Evolutionary conservation across 2,329 filamentous ascomycete species (phyloP), one percentile per base, ranked within the genome.

Genomic region (Thelonectria discophora): DNA sequence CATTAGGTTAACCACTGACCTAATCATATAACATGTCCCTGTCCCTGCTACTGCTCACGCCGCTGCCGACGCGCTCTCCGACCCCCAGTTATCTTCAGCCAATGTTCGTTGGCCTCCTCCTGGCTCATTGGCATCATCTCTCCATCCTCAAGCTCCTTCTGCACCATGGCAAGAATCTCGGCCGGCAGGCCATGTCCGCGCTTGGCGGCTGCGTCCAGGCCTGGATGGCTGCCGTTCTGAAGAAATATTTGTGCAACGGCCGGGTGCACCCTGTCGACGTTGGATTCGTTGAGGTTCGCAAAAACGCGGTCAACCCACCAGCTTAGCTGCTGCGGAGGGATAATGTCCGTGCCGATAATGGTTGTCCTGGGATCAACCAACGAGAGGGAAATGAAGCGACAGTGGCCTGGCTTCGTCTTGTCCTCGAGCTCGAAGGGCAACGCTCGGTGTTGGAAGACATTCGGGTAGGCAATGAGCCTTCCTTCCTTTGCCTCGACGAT

Each of bases 331-430:
- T 77, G 76, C 0, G 75, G 75, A 1, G 73, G 76, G 0, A 77
- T 72, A 9, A 76, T 78, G 0, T 67, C 74, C 1, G 76, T 77
- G 21, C 65, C 72, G 30, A 76, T 69, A n/a, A 76, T 62, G 0
- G 76, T 78, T 0, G 72, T 68, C 12, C 78, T 65, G 0, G 84
- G 85, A 54, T 87, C 84, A 0, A 87, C 80, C 0, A 87, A 77
- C 71, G 81, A 87, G 3, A 87, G 71, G 0, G 81, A 81, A 2
- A 87, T 74, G 46, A 86, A 82, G 40, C 82, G 80, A 0, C 83
- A 75, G 63, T 86, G 81, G 0, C 85, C 85, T 0, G 82, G 78
- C 58, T 78, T 80, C 0, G 79, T 79, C 0, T 63, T 66, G 58
- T 88, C 84, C 0, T 64, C 69, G 0, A 87, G 76, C 3, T 70